Conservation (phyloP, 352 stramenopile species). For the Phytopythium mirpurense region DNA sequence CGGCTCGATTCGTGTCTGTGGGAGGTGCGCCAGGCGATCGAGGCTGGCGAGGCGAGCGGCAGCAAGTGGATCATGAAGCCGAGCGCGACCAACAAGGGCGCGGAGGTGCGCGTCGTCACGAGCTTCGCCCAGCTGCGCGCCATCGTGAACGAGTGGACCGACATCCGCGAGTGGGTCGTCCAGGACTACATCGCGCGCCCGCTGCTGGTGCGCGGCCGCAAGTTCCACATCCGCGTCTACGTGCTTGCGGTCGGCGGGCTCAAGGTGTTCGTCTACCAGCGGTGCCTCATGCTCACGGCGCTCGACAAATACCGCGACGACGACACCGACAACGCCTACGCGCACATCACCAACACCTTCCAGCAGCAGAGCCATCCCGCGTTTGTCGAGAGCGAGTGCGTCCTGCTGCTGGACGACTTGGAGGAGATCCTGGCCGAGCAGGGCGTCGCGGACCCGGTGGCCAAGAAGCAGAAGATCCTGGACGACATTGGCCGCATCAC, state of each 20-base stretch:
- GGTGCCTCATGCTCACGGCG: constrained; percentile 51
- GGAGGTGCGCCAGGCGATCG: constrained; percentile 44
- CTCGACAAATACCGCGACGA: constrained; percentile 39
- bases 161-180: constrained; percentile 67
- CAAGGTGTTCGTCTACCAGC: constrained; percentile 68
- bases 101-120: constrained; percentile 59
- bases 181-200: constrained; percentile 52
- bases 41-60: constrained; percentile 16
- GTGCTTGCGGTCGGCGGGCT: constrained; percentile 48
- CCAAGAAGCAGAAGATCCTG: constrained; percentile 52
- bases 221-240: constrained; percentile 75
- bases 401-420: constrained; percentile 53
- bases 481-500: constrained; percentile 55
- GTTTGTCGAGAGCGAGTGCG: constrained; percentile 67
- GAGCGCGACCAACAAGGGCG: constrained; percentile 69
- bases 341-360: constrained; percentile 78
- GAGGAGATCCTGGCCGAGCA: constrained; percentile 44
- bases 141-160: constrained; percentile 56
- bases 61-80: constrained; percentile 74
- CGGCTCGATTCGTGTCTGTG: constrained; percentile 52
- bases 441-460: constrained; percentile 24
- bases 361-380: constrained; percentile 64
- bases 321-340: constrained; percentile 51
- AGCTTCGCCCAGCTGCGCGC: constrained; percentile 53
- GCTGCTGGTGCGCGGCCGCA: constrained; percentile 48